Evolutionary conservation across 768 basidiomycete genomes (phyloP), one percentile per base, ranked within the genome.

Genomic region (Tricholoma furcatifolium): DNA sequence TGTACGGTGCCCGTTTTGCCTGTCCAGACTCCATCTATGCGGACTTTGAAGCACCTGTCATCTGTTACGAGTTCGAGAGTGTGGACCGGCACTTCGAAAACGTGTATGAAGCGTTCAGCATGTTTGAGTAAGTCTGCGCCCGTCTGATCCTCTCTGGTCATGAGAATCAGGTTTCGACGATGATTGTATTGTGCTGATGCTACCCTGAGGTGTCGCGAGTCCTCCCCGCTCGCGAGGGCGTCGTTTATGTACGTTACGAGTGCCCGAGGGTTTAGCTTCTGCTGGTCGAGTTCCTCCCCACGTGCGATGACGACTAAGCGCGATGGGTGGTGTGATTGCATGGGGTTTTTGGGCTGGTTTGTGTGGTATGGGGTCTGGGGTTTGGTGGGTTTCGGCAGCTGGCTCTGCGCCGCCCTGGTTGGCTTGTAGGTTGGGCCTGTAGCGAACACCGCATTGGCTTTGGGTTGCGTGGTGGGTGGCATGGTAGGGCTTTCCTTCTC

Each of bases 21-120:
- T 6, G 53, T 54, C 34, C 41, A 38, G 1, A 50, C 36, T 1
- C 57, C 55, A 7, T n/a, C n/a, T n/a, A n/a, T n/a, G n/a, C n/a
- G n/a, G n/a, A n/a, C n/a, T n/a, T n/a, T n/a, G n/a, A n/a, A 65
- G 43, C 60, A 56, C 21, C 55, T 60, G 41, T 65, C 62, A 36
- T 60, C 64, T 23, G 55, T 53, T 20, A 54, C 14, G 5, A 46
- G 39, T 2, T 48, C 55, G 12, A 47, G 36, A 21, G 41, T 43
- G 27, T 62, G 47, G 15, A 46, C 12, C 31, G 47, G 56, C 27
- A 39, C 20, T 10, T 30, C 24, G 38, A 54, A 42, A 9, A 54
- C 36, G 41, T 54, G 32, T 1, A 47, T 35, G 50, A 65, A 43
- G 0, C 44, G 43, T 2, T 50, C 15, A 2, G 49, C 42, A 21